A percentile compares a stretch with the other conserved stretches of the same genome.
Evolutionary conservation across 495 filamentous ascomycete genomes (phyloP).

Genomic region (Penicillium steckii): DNA sequence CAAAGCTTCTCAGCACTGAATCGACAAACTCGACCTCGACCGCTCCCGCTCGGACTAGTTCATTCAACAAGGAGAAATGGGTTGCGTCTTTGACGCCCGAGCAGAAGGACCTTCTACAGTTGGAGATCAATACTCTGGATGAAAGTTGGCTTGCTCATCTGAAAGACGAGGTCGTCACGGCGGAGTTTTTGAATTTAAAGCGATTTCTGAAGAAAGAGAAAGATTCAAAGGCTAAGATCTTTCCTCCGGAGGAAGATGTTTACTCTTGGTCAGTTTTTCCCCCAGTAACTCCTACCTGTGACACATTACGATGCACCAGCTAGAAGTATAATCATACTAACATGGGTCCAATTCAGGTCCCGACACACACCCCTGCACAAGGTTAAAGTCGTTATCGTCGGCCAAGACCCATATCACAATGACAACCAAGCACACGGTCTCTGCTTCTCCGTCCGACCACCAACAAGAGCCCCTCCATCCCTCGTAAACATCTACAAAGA

Average conservation of each 20-base stretch:
- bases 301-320: no score
- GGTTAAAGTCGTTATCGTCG: constrained; percentile 87
- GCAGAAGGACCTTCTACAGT: constrained; percentile 74
- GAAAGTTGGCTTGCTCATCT: constrained; percentile 86
- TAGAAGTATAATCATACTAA: no score
- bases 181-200: constrained; percentile 84
- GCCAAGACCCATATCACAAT: constrained; percentile 98
- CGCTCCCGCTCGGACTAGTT: constrained; percentile 35
- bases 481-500: constrained; percentile 88
- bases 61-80: constrained; percentile 90
- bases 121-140: constrained; percentile 90
- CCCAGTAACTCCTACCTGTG: background rate
- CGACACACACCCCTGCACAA: constrained; percentile 82
- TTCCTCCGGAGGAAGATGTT: constrained; percentile 84
- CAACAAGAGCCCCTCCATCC: constrained; percentile 82
- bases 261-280: constrained; percentile 74
- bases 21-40: constrained; percentile 7
- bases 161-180: constrained; percentile 74
- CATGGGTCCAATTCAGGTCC: no score
- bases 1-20: constrained; percentile 32
- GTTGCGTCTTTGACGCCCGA: constrained; percentile 72
- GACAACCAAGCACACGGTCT: constrained; percentile 93
- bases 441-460: constrained; percentile 88
- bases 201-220: constrained; percentile 79
- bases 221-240: constrained; percentile 69